Evolutionary conservation across 1,139 yeast species (phyloP).

Genomic region (Yamadazyma atmosphaerica): DNA sequence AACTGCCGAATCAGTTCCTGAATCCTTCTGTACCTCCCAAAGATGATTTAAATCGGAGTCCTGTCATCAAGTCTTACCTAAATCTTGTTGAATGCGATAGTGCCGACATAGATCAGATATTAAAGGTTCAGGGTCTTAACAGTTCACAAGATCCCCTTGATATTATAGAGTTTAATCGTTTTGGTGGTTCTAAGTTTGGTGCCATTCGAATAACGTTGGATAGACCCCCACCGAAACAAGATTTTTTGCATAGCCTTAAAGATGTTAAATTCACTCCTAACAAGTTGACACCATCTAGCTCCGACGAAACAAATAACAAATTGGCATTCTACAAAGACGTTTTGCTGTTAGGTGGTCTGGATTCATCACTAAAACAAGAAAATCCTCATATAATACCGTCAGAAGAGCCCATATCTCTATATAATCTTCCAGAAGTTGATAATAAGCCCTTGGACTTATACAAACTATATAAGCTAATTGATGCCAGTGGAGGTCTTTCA

Average conservation of each 20-base stretch:
- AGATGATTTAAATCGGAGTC: background rate
- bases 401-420: background rate
- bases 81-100: background rate
- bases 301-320: conserved; percentile 30
- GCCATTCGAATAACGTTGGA: conserved; percentile 62
- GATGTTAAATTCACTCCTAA: conserved; percentile 22
- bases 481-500: conserved; percentile 57
- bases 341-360: too few species aligned
- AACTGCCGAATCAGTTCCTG: background rate
- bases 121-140: background rate
- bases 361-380: too few species aligned
- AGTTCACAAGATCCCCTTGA: conserved; percentile 29
- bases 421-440: background rate
- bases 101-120: background rate
- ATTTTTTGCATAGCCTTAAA: conserved; percentile 23
- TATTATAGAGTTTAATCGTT: conserved; percentile 46
- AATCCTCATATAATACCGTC: too few species aligned
- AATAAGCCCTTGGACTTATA: conserved; percentile 43
- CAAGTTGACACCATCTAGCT: conserved; percentile 25
- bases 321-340: conserved; percentile 32
- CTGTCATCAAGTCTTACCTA: background rate
- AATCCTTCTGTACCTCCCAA: too few species aligned
- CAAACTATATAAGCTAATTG: conserved; percentile 50
- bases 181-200: conserved; percentile 56
- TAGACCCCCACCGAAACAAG: background rate